Base-by-base conservation (phyloP, 192 early-diverging fungal species). In the Gryganskiella cystojenkinii region DNA sequence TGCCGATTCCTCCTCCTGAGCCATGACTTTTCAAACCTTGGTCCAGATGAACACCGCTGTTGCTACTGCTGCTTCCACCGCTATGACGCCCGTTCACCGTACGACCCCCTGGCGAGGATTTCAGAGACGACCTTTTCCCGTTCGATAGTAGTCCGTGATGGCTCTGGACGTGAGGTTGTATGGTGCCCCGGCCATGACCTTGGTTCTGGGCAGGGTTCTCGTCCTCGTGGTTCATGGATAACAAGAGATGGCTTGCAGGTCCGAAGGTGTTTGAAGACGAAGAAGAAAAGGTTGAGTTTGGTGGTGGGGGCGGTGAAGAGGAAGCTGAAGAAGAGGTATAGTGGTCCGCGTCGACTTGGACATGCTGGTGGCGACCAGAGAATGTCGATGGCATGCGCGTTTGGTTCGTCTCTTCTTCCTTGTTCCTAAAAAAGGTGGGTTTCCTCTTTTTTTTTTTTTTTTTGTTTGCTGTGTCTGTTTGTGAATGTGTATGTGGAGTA, bases 211-310 rank as follows among this genome's bases (percentile, higher is more conserved):
- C 43, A 53, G 15, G n/a, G 53, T 51, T 25, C 46, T 65, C 34
- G 40, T 43, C 46, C 45, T 28, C 33, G 50, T 67, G 42, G 65
- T 52, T 76, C 72, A 76, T 76, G 53, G 64, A 76, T 63, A 71
- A 64, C n/a, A 57, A 60, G 52, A 62, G 53, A 47, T 62, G 68
- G 53, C 28, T 50, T 45, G 53, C n/a, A n/a, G n/a, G n/a, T n/a
- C n/a, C n/a, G n/a, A n/a, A n/a, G n/a, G n/a, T n/a, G n/a, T n/a
- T 9, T 13, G 37, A 40, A 13, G 37, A 13, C 37, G 37, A 40
- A 40, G 55, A 31, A 56, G 55, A 56, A 56, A 33, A 31, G 33
- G 33, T 19, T 19, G 19, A 31, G 64, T 42, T 50, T 57, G 45
- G 37, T 60, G 56, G 55, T 34, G 31, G 53, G 17, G 27, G 55